A percentile compares a stretch with the other conserved stretches of the same genome.
Evolutionary conservation across 75 land plant species (phyloP).

Genomic region (Cupressus sempervirens): DNA sequence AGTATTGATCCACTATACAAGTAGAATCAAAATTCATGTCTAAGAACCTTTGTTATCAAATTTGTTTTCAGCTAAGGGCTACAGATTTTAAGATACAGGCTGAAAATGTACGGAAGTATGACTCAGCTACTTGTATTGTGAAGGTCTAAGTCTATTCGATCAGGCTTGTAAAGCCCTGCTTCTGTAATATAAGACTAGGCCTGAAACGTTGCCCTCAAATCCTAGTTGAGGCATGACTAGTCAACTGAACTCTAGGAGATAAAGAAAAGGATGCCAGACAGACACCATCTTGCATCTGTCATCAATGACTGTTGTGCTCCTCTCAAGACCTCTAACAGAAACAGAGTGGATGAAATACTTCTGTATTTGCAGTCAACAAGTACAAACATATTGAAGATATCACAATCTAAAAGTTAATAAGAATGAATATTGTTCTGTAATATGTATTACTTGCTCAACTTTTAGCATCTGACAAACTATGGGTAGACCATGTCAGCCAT

Average conservation of each 20-base stretch:
- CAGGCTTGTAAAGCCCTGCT: not conserved
- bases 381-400: not conserved
- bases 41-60: not conserved
- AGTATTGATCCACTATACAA: not conserved
- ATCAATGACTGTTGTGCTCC: not conserved
- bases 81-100: no score
- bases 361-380: not conserved
- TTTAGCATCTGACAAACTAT: not conserved
- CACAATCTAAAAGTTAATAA: not conserved
- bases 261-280: not conserved
- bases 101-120: no score
- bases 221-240: not conserved
- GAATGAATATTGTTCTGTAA: not conserved
- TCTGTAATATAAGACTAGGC: not conserved
- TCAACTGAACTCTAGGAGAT: not conserved
- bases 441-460: not conserved
- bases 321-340: not conserved
- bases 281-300: not conserved
- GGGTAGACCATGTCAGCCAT: not conserved
- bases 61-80: not conserved
- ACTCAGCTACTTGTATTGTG: not conserved
- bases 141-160: not conserved
- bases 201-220: not conserved
- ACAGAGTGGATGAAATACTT: not conserved
- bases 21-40: not conserved